Evolutionary conservation across 2,329 filamentous ascomycete genomes (phyloP), one percentile per base, ranked within the genome.

Genomic region (Neonectria sp.): DNA sequence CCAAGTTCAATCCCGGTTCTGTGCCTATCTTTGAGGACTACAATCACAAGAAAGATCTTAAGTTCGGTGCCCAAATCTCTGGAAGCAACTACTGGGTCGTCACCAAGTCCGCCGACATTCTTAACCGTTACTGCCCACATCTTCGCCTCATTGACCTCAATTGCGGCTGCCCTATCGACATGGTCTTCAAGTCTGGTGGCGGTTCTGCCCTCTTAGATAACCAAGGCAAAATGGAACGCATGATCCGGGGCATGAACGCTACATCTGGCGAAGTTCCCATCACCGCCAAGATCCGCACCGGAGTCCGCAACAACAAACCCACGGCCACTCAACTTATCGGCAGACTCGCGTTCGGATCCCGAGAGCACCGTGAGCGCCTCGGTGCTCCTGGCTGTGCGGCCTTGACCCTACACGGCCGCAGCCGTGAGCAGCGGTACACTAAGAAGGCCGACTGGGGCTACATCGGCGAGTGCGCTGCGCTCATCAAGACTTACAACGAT

Each of bases 121-220:
- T 99, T 53, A 91, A 92, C 6, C 87, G 88, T 33, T 90, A 93
- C 70, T 91, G 95, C 64, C 95, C 96, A 3, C 90, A 94, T 75
- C 87, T 99, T 24, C 93, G 96, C 40, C 90, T 97, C 45, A 93
- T 99, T 71, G 96, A 99, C 77, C 86, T 99, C 73, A 99, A 99
- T 84, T 98, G 95, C 76, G 96, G 96, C 51, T 99, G 96, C 78
- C 96, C 96, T 4, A 98, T 99, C 77, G 96, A 99, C 78, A 89
- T 98, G 74, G 92, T 99, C 58, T 98, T 90, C 85, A 91, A 95
- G 74, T 88, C 92, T 52, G 96, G 96, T 57, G 94, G 93, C 46
- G 96, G 96, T 4, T 97, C 95, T 24, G 95, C 94, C 2, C 89
- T 99, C 17, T 90, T 99, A n/a, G 96, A 99, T 76, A 87, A 91